Conservation (phyloP, 768 basidiomycete genomes). For the Phaffia tasmanica region DNA sequence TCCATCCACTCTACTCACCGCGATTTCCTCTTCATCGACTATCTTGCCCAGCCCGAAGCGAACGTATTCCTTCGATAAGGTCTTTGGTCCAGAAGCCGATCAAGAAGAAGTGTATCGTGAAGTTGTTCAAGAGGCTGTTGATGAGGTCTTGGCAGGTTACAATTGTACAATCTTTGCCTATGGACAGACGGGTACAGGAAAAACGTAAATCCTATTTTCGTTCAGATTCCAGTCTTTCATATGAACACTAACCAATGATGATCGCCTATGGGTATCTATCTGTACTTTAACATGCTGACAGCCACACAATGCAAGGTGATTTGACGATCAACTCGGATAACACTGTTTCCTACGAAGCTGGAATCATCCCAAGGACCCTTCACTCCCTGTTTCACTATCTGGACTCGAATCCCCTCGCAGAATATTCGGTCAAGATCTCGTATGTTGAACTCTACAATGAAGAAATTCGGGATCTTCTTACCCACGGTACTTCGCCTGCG, state of each 20-base stretch:
- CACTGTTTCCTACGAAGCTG: constrained; percentile 76
- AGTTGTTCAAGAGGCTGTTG: constrained; percentile 82
- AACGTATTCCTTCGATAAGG: constrained; percentile 88
- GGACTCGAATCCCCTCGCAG: constrained; percentile 43
- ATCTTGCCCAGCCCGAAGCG: constrained; percentile 30
- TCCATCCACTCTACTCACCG: constrained; percentile 32
- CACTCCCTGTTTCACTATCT: constrained; percentile 84
- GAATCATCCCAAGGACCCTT: constrained; percentile 88
- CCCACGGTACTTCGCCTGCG: constrained; percentile 51
- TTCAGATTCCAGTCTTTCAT: constrained; percentile 1
- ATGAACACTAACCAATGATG: neutral
- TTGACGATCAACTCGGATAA: constrained; percentile 55
- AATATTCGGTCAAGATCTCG: constrained; percentile 87
- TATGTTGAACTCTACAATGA: constrained; percentile 97
- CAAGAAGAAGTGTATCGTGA: constrained; percentile 88
- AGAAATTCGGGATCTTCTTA: constrained; percentile 85
- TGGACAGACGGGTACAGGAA: constrained; percentile 96
- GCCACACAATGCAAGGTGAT: constrained; percentile 96
- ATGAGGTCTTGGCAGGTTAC: constrained; percentile 88
- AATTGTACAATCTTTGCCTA: constrained; percentile 91
- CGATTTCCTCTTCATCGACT: neutral
- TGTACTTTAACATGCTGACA: constrained; percentile 27
- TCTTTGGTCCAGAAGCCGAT: constrained; percentile 94
- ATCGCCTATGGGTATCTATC: neutral
- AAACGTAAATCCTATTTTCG: constrained; percentile 59